Conservation (phyloP, 2,329 filamentous ascomycete species). For the Neonectria punicea region DNA sequence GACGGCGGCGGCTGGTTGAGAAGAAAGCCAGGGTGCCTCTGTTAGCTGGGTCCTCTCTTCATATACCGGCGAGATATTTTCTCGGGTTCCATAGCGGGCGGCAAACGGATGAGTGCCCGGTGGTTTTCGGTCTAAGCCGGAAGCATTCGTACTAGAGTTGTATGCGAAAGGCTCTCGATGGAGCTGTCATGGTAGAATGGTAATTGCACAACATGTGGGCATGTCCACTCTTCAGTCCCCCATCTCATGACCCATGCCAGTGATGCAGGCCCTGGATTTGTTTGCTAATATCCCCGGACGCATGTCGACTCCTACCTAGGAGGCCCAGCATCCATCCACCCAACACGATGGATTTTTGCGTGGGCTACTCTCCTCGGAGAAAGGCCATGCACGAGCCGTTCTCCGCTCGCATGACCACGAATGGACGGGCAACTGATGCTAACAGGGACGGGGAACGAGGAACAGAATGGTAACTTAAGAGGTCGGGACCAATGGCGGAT, state of each 20-base stretch:
- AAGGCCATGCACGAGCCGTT: neutral
- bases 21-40: neutral
- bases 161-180: neutral
- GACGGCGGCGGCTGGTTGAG: neutral
- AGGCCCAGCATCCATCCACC: neutral
- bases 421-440: neutral
- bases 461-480: neutral
- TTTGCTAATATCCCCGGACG: neutral
- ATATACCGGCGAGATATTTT: conserved; percentile 12
- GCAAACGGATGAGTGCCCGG: neutral
- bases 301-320: neutral
- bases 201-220: too few species aligned
- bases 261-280: neutral
- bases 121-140: too few species aligned
- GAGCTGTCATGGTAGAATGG: neutral
- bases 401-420: neutral
- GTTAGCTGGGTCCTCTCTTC: neutral
- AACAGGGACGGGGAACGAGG: neutral
- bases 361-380: neutral
- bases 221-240: neutral
- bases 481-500: neutral
- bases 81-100: neutral
- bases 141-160: neutral
- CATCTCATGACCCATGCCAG: conserved; percentile 3
- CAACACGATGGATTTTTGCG: neutral